phyloP scores from a whole-genome alignment of 805 yeast genomes.

The Maudiozyma turicensis region DNA sequence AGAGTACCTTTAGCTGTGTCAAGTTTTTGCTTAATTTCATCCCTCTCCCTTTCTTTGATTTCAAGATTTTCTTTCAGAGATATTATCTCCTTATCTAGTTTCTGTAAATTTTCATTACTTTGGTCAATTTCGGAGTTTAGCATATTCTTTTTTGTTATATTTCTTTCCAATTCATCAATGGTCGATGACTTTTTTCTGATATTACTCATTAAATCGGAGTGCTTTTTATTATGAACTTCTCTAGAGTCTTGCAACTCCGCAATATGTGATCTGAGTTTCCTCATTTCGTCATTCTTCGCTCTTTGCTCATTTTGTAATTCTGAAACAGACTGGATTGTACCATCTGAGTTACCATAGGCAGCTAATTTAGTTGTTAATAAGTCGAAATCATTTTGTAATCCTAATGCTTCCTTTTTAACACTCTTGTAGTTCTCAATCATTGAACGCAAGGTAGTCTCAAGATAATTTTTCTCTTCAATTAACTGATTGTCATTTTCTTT shows the following conservation, averaged over 20 bases:
- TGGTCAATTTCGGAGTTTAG: neutral
- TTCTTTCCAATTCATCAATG: conserved; percentile 19
- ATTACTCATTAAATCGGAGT: conserved; percentile 11
- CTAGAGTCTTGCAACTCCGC: conserved; percentile 17
- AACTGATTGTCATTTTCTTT: conserved; percentile 21
- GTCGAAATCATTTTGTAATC: conserved; percentile 14
- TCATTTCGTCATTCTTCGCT: conserved; percentile 12
- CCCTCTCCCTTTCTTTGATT: neutral
- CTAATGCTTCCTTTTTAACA: conserved; percentile 17
- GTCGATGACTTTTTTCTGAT: conserved; percentile 16
- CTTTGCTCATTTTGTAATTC: conserved; percentile 20
- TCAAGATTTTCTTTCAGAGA: neutral
- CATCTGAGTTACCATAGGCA: conserved; percentile 12
- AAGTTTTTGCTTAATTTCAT: neutral
- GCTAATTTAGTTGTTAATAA: conserved; percentile 21
- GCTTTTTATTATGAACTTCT: conserved; percentile 17
- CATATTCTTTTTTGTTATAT: conserved; percentile 6
- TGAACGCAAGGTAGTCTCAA: conserved; percentile 22
- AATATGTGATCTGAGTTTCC: conserved; percentile 18
- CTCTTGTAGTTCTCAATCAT: conserved; percentile 22
- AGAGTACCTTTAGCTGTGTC: neutral
- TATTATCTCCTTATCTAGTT: conserved; percentile 7
- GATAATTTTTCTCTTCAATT: conserved; percentile 10
- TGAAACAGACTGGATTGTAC: conserved; percentile 19
- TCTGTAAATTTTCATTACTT: conserved; percentile 8